Percentiles rank a stretch among this genome's conserved stretches.
These are phyloP conservation scores for Colletotrichum sp. DNA, from an alignment of 2,329 filamentous ascomycete genomes.

Conservation along the genomic window DNA sequence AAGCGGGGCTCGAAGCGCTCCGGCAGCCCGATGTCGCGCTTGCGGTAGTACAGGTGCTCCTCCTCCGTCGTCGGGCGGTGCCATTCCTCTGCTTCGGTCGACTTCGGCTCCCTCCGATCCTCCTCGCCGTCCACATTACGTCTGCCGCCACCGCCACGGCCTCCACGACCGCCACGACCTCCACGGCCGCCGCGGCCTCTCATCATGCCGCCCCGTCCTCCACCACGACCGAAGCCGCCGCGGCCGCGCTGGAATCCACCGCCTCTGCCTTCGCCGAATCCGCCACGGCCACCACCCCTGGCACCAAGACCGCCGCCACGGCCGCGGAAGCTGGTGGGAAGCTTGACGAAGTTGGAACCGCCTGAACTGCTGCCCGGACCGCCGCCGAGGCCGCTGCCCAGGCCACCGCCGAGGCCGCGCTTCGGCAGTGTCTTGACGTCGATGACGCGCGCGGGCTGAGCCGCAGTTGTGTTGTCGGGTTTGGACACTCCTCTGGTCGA, in stretches of 20 bases:
- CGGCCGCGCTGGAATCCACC: not conserved
- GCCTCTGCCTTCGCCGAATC: slow-evolving; percentile 4
- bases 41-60: slow-evolving; percentile 29
- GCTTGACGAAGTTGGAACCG: slow-evolving; percentile 11
- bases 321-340: slow-evolving; percentile 7
- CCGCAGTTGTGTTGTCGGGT: not conserved
- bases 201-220: slow-evolving; percentile 24
- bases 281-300: slow-evolving; percentile 25
- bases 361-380: not conserved
- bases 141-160: slow-evolving; percentile 25
- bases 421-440: slow-evolving; percentile 43
- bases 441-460: slow-evolving; percentile 30
- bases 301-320: slow-evolving; percentile 1
- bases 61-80: slow-evolving; percentile 26
- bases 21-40: slow-evolving; percentile 24
- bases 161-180: slow-evolving; percentile 8
- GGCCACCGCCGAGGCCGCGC: slow-evolving; percentile 1
- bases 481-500: not conserved
- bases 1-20: slow-evolving; percentile 29
- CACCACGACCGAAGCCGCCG: not conserved
- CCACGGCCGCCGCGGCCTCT: not conserved
- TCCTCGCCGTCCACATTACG: slow-evolving; percentile 16
- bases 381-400: not conserved
- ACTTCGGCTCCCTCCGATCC: not conserved
- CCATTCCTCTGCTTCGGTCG: not conserved